Conservation (phyloP, 2,329 filamentous ascomycete species). For the Phialocephala sp. region DNA sequence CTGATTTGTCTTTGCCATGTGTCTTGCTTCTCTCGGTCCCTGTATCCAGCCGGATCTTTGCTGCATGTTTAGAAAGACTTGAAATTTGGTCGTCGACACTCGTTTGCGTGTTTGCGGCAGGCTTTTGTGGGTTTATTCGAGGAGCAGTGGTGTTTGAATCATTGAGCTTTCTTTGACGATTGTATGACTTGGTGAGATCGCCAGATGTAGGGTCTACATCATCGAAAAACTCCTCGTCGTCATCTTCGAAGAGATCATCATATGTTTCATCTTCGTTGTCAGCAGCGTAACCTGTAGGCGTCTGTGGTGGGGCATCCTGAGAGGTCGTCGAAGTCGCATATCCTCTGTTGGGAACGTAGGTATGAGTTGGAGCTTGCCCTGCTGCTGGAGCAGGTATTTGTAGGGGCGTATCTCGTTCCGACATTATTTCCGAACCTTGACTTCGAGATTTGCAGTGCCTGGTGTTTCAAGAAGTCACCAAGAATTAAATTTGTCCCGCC, state of each 20-base stretch:
- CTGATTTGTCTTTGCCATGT: slow-evolving; percentile 82
- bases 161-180: slow-evolving; percentile 76
- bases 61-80: slow-evolving; percentile 82
- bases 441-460: slow-evolving; percentile 2
- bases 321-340: slow-evolving; percentile 48
- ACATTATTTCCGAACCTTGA: slow-evolving; percentile 24
- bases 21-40: slow-evolving; percentile 58
- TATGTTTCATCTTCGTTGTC: slow-evolving; percentile 50
- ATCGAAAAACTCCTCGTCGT: slow-evolving; percentile 67
- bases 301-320: slow-evolving; percentile 42
- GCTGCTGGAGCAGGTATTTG: slow-evolving; percentile 45
- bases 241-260: slow-evolving; percentile 58
- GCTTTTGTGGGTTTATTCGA: slow-evolving; percentile 79
- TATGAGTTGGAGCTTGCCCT: slow-evolving; percentile 52
- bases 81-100: slow-evolving; percentile 88
- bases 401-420: slow-evolving; percentile 29
- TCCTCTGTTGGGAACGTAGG: slow-evolving; percentile 54
- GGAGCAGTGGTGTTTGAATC: slow-evolving; percentile 56
- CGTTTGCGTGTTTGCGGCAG: slow-evolving; percentile 77
- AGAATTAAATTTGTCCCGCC: not conserved
- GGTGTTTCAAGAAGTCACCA: slow-evolving; percentile 5
- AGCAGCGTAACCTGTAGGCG: slow-evolving; percentile 43
- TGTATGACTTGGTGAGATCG: slow-evolving; percentile 83
- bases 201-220: slow-evolving; percentile 60
- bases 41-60: slow-evolving; percentile 80